phyloP scores from a whole-genome alignment of 768 basidiomycete species.

The Russula sp. region DNA sequence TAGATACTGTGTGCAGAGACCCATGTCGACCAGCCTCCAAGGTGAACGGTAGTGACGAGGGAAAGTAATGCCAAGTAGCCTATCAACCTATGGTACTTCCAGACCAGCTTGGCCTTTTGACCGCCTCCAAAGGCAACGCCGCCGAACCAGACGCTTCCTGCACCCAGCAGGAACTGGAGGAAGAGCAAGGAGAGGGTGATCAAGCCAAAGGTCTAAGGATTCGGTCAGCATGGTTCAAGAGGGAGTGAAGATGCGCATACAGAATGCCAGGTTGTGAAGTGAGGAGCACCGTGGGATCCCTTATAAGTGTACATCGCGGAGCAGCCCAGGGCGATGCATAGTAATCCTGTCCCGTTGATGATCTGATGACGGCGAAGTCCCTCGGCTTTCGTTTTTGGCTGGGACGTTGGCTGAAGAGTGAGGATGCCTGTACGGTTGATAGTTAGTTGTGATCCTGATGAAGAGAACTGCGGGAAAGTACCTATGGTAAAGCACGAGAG shows the following conservation, averaged over 20 bases:
- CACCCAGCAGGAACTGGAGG: slow-evolving; percentile 60
- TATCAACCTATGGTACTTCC: slow-evolving; percentile 82
- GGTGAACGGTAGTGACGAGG: slow-evolving; percentile 58
- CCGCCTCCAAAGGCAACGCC: slow-evolving; percentile 72
- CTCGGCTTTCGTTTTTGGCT: slow-evolving; percentile 59
- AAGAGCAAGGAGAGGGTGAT: slow-evolving; percentile 59
- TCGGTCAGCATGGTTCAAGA: slow-evolving; percentile 3
- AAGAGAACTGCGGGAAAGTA: slow-evolving; percentile 32
- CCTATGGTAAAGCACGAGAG: slow-evolving; percentile 61
- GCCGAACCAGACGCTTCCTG: slow-evolving; percentile 72
- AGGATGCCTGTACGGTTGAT: slow-evolving; percentile 51
- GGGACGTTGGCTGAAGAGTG: slow-evolving; percentile 72
- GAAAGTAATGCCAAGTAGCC: slow-evolving; percentile 69
- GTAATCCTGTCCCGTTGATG: slow-evolving; percentile 56
- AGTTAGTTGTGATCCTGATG: background rate
- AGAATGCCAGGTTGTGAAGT: slow-evolving; percentile 75
- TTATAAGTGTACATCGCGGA: slow-evolving; percentile 66
- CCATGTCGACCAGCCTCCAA: slow-evolving; percentile 73
- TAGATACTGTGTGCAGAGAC: slow-evolving; percentile 40
- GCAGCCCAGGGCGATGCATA: slow-evolving; percentile 57
- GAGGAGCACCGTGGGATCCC: slow-evolving; percentile 44
- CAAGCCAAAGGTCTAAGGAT: slow-evolving; percentile 58
- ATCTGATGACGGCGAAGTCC: slow-evolving; percentile 70
- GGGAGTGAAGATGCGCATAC: slow-evolving; percentile 41
- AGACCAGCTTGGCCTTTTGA: slow-evolving; percentile 64